Base-by-base conservation (phyloP, 2,329 filamentous ascomycete species). In the Stagonosporopsis vannaccii region DNA sequence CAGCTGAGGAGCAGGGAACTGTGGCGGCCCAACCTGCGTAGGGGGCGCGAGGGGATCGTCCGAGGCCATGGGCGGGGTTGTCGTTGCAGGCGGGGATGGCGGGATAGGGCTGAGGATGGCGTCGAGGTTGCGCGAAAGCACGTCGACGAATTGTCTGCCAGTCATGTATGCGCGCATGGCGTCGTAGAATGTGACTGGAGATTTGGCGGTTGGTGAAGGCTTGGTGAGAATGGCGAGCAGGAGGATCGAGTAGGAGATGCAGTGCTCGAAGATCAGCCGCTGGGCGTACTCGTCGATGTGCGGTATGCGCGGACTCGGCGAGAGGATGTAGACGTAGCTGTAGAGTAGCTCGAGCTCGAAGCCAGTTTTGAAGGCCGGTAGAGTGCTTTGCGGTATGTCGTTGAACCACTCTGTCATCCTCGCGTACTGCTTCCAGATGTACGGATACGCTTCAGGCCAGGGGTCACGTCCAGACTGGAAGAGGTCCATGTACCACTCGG, bases 331-430 rank as follows among this genome's bases (percentile, higher is more conserved):
- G 22, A 97, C 89, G 66, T 92, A 95, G 70, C 91, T 96, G 78
- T 97, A 98, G 42, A 94, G 85, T 37, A 96, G 78, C 72, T 99
- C 95, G 15, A 97, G 85, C 60, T 95, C 90, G 69, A 97, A 96
- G 62, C 93, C 86, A 43, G 90, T 85, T 35, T 87, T 85, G 60
- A 93, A 88, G 23, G 85, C 83, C 0, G 83, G 79, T 0, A 89
- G 84, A 0, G 90, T 82, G 2, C 82, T 84, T 33, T 81, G 78
- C 0, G 92, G 90, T 12, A 96, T 84, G n/a, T 85, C 84, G 32
- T 92, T 86, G 57, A 88, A 89, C 94, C 94, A 98, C 68, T 87
- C 85, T 50, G 84, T 87, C 88, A 91, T 92, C 35, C 90, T 84
- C 42, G 87, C 81, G 67, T 90, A 93, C 75, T 87, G 87, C 55